phyloP scores from a whole-genome alignment of 768 basidiomycete species.

The Pisolithus albus region DNA sequence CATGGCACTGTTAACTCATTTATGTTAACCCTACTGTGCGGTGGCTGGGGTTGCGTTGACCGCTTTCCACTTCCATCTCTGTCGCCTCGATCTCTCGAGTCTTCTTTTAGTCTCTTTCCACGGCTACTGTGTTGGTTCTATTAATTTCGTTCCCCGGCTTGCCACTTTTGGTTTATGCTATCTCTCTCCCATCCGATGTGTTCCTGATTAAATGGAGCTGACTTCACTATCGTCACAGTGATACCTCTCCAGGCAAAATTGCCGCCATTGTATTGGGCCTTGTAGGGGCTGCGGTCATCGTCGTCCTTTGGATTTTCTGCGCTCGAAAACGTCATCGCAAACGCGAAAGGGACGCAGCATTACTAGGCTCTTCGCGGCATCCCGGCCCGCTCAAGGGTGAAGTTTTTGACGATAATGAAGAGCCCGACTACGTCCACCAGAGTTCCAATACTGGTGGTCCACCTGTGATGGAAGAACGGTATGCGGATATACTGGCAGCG shows the following conservation, averaged over 20 bases:
- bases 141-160: too few species aligned
- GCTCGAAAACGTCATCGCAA: conserved; percentile 24
- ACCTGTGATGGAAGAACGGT: conserved; percentile 19
- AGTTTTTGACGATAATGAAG: conserved; percentile 11
- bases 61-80: background rate
- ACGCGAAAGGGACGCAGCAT: conserved; percentile 14
- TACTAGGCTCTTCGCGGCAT: conserved; percentile 6
- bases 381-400: conserved; percentile 20
- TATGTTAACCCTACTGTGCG: background rate
- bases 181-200: conserved; percentile 1
- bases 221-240: conserved; percentile 7
- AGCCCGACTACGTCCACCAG: conserved; percentile 4
- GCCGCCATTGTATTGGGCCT: conserved; percentile 20
- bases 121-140: background rate
- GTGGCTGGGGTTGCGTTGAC: background rate
- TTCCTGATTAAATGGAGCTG: conserved; percentile 4
- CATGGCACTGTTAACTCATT: background rate
- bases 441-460: background rate
- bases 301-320: conserved; percentile 26
- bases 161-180: too few species aligned
- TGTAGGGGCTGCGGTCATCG: conserved; percentile 20
- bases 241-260: conserved; percentile 14
- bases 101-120: background rate
- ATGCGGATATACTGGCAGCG: conserved; percentile 22
- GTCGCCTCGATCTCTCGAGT: background rate